These are phyloP conservation scores for Suillus brevipes DNA, from an alignment of 768 basidiomycete genomes.

Conservation along the genomic window DNA sequence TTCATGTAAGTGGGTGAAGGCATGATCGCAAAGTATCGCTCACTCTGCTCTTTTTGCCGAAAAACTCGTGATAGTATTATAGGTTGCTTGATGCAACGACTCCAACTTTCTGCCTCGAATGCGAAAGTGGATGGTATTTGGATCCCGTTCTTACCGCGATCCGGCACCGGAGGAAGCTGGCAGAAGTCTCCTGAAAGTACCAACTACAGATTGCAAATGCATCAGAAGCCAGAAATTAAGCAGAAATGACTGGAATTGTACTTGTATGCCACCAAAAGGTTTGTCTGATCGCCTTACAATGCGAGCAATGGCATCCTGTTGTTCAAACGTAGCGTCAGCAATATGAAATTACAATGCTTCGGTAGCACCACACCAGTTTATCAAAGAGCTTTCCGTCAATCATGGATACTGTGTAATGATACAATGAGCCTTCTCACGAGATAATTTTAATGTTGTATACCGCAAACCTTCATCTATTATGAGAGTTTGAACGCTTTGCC, in stretches of 20 bases:
- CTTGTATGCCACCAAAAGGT: constrained; percentile 90
- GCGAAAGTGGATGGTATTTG: constrained; percentile 60
- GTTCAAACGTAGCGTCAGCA: constrained; percentile 36
- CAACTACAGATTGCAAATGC: constrained; percentile 46
- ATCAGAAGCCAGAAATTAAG: not conserved
- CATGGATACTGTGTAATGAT: constrained; percentile 73
- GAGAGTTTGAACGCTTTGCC: constrained; percentile 61
- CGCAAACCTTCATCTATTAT: constrained; percentile 83
- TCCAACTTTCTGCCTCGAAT: constrained; percentile 82
- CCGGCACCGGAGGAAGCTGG: constrained; percentile 82
- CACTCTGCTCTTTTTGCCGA: constrained; percentile 82
- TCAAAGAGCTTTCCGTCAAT: constrained; percentile 80
- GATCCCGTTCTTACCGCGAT: constrained; percentile 47
- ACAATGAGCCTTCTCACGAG: not conserved
- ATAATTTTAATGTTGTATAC: not conserved
- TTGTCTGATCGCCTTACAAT: constrained; percentile 46
- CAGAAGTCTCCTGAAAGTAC: constrained; percentile 88
- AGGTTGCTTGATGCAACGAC: constrained; percentile 56
- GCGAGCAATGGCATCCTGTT: constrained; percentile 63
- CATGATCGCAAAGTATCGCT: constrained; percentile 3
- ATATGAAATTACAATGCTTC: constrained; percentile 16
- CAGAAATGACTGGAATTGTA: constrained; percentile 53
- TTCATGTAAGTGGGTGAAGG: not conserved
- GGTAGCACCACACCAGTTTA: constrained; percentile 56
- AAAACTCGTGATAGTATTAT: constrained; percentile 73